A percentile compares a stretch with the other conserved stretches of the same genome.
Conservation (phyloP, 441 rosid genomes). For the Brassica balearica region DNA sequence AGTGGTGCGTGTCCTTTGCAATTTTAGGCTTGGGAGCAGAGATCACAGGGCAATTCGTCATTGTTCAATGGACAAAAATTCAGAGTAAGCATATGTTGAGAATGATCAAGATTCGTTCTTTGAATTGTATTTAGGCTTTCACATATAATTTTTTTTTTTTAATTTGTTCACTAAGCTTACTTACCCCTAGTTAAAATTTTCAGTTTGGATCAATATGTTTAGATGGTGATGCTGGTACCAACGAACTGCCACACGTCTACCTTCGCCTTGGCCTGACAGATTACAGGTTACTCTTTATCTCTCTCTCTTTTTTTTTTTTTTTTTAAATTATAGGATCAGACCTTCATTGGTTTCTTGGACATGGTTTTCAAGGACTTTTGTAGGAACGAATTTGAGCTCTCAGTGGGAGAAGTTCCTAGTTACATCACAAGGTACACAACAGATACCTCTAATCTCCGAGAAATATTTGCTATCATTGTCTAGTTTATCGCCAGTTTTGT, state of each 20-base stretch:
- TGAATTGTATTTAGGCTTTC: not conserved
- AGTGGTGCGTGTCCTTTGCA: not conserved
- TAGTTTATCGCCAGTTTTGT: slow-evolving; percentile 19
- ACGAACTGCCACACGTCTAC: slow-evolving; percentile 49
- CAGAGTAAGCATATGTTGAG: slow-evolving; percentile 59
- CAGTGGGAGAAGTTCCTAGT: slow-evolving; percentile 80
- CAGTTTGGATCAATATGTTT: slow-evolving; percentile 75
- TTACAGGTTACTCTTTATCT: slow-evolving; percentile 59
- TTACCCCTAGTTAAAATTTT: slow-evolving; percentile 13
- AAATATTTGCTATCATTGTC: not conserved
- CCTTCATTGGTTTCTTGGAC: not conserved
- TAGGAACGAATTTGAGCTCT: slow-evolving; percentile 90
- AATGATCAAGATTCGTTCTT: not conserved
- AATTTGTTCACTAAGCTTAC: slow-evolving; percentile 9
- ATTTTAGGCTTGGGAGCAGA: slow-evolving; percentile 78
- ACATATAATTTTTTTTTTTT: not conserved
- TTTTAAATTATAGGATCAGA: not conserved
- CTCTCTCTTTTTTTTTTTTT: not conserved
- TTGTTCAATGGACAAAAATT: slow-evolving; percentile 86
- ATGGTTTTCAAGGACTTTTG: slow-evolving; percentile 73
- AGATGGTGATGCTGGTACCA: slow-evolving; percentile 48
- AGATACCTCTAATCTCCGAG: not conserved
- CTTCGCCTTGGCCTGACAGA: slow-evolving; percentile 89
- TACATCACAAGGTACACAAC: slow-evolving; percentile 65
- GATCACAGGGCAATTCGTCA: slow-evolving; percentile 61